phyloP scores from a whole-genome alignment of 805 yeast genomes.

The Clavispora phyllophila region DNA sequence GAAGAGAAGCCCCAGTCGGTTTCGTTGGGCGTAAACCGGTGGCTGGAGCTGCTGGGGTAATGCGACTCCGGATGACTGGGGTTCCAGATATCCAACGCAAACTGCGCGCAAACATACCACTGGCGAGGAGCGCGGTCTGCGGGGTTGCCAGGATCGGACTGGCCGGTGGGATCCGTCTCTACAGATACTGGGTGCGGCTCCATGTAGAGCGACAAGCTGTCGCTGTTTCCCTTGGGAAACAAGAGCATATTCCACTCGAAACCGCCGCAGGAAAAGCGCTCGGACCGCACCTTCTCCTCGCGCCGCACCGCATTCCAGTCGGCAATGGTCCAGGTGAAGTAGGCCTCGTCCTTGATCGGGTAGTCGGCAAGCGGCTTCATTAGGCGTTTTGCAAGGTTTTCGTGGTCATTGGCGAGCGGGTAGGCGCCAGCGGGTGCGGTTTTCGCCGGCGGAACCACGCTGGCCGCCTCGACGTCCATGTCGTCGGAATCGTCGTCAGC shows the following conservation, averaged over 20 bases:
- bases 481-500: conserved; percentile 12
- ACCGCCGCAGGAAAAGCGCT: conserved; percentile 52
- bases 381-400: conserved; percentile 21
- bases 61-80: conserved; percentile 65
- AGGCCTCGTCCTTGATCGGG: conserved; percentile 30
- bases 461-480: conserved; percentile 8
- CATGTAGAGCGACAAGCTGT: conserved; percentile 63
- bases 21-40: conserved; percentile 69
- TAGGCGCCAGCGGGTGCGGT: not conserved
- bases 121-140: not conserved
- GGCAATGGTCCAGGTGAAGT: conserved; percentile 47
- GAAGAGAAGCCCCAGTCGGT: conserved; percentile 96
- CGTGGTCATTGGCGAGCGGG: conserved; percentile 30
- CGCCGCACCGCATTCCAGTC: conserved; percentile 40
- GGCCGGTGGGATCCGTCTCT: conserved; percentile 15
- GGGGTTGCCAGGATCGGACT: conserved; percentile 27
- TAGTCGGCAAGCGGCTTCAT: conserved; percentile 38
- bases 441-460: not conserved
- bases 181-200: conserved; percentile 57
- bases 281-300: conserved; percentile 43
- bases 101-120: conserved; percentile 92
- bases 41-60: conserved; percentile 61
- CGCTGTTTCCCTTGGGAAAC: conserved; percentile 71
- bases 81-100: conserved; percentile 78
- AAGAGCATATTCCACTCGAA: conserved; percentile 65